phyloP scores from a whole-genome alignment of 345 rosid species.

The Moringa oleifera region DNA sequence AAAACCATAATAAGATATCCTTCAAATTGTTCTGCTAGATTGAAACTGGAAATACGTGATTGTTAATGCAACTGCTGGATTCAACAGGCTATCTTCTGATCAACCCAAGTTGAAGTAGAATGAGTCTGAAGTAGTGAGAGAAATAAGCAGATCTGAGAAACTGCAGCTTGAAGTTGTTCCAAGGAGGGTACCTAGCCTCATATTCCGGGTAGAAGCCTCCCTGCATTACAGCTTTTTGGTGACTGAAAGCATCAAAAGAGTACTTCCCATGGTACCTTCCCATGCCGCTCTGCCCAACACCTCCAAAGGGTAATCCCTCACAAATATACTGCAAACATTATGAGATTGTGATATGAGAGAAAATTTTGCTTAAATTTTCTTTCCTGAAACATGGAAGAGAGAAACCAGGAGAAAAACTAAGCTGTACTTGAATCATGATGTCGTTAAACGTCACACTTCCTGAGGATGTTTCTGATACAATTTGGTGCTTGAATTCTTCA shows the following conservation, averaged over 20 bases:
- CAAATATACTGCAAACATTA: conserved; percentile 50
- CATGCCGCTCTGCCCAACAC: conserved; percentile 75
- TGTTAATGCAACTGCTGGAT: no score
- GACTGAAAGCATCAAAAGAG: conserved; percentile 89
- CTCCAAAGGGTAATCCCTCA: conserved; percentile 80
- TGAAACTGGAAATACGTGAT: no score
- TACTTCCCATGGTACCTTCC: conserved; percentile 93
- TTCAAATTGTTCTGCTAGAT: no score
- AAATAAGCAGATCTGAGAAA: conserved; percentile 53
- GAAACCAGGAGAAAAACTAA: no score
- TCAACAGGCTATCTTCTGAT: conserved; percentile 10
- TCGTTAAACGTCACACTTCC: conserved; percentile 77
- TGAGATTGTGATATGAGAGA: no score
- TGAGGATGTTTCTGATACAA: conserved; percentile 63
- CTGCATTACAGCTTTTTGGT: conserved; percentile 72
- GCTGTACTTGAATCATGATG: conserved; percentile 60
- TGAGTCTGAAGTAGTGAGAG: conserved; percentile 47
- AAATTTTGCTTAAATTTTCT: no score
- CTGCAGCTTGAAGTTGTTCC: conserved; percentile 65
- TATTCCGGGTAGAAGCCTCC: conserved; percentile 59
- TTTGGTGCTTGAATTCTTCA: conserved; percentile 50
- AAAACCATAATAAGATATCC: no score
- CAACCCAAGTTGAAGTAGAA: conserved; percentile 56
- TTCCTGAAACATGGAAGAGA: not conserved
- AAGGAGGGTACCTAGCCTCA: conserved; percentile 82